Percentiles rank a stretch among this genome's conserved stretches.
phyloP scores from a whole-genome alignment of 306 rosid genomes.

The Vigna hirtella region DNA sequence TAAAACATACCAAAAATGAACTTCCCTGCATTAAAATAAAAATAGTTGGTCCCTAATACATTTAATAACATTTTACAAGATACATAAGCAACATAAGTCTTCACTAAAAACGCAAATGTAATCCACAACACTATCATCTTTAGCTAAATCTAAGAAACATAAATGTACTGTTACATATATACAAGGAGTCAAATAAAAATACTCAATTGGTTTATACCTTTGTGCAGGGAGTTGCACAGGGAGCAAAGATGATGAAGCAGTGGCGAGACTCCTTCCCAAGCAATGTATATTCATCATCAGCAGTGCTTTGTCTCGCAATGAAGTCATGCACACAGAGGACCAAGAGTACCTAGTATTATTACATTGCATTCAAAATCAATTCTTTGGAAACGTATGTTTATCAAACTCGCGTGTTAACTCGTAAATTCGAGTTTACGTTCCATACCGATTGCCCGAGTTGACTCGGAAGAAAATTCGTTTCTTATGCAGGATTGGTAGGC shows the following conservation, averaged over 20 bases:
- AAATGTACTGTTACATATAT: not conserved
- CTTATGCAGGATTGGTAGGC: no score
- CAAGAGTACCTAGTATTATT: not conserved
- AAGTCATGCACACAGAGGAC: conserved; percentile 48
- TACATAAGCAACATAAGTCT: conserved; percentile 21
- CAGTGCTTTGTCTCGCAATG: conserved; percentile 39
- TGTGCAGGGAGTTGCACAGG: conserved; percentile 71
- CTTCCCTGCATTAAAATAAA: conserved; percentile 64
- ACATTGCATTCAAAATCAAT: no score
- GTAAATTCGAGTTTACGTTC: no score
- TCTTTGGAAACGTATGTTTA: no score
- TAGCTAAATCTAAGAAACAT: not conserved
- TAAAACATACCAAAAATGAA: conserved; percentile 83
- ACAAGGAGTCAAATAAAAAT: conserved; percentile 5
- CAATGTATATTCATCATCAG: conserved; percentile 56
- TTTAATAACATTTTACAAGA: conserved; percentile 7
- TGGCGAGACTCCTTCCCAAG: conserved; percentile 61
- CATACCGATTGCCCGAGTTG: no score
- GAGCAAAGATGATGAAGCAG: conserved; percentile 58
- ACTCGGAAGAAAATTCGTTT: no score
- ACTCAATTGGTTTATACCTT: conserved; percentile 48
- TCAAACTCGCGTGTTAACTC: no score
- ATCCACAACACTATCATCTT: conserved; percentile 11
- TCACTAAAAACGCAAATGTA: not conserved
- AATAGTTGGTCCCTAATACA: not conserved